Percentiles rank a stretch among this genome's conserved stretches.
phyloP scores from a whole-genome alignment of 257 asterid species.

The Phtheirospermum japonicum region DNA sequence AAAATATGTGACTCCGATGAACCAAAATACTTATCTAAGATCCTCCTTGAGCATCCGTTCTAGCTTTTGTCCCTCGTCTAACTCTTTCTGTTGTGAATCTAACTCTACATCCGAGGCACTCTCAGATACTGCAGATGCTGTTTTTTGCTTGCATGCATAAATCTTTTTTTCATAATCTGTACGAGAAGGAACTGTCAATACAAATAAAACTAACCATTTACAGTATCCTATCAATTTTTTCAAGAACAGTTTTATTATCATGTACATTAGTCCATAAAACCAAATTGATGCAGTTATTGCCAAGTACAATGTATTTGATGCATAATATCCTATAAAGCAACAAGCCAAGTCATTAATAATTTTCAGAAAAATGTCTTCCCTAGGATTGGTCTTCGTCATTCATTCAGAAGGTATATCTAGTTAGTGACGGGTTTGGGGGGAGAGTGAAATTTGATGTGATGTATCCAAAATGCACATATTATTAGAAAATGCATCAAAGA shows the following conservation, averaged over 20 bases:
- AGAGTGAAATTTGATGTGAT: no score
- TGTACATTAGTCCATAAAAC: constrained; percentile 3
- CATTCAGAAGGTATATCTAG: no score
- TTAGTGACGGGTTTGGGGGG: no score
- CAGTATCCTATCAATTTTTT: background rate
- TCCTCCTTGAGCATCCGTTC: constrained; percentile 59
- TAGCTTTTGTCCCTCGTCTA: constrained; percentile 51
- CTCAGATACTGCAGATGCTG: constrained; percentile 50
- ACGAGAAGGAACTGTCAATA: constrained; percentile 25
- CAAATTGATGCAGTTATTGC: constrained; percentile 12
- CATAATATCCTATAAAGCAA: background rate
- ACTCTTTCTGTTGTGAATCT: constrained; percentile 51
- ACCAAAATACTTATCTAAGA: constrained; percentile 71
- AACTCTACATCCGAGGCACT: constrained; percentile 50
- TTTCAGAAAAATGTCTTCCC: background rate
- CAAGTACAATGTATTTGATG: constrained; percentile 1
- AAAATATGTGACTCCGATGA: constrained; percentile 17
- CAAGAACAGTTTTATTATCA: background rate
- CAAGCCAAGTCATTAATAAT: background rate
- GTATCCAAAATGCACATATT: no score
- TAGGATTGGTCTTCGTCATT: no score
- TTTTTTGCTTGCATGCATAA: constrained; percentile 58
- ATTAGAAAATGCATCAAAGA: no score
- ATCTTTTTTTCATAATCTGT: constrained; percentile 60
- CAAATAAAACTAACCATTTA: constrained; percentile 4